These are phyloP conservation scores for Trichoderma sp. DNA, from an alignment of 2,329 filamentous ascomycete species.

Conservation along the genomic window DNA sequence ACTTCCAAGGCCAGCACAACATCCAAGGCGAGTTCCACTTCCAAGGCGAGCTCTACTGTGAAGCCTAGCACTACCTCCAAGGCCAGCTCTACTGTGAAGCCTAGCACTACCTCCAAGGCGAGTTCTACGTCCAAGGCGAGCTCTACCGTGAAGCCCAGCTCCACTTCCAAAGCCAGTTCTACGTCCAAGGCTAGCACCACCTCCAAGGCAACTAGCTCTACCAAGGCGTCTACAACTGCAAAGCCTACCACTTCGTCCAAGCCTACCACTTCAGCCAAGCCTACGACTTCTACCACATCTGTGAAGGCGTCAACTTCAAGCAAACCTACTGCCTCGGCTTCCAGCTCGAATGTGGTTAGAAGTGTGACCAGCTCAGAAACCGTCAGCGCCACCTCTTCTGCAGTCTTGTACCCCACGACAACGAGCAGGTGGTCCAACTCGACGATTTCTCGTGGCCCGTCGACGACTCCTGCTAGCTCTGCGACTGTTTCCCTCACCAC, in stretches of 20 bases:
- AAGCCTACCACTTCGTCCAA: background rate
- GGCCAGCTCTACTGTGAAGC: background rate
- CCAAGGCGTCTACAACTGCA: background rate
- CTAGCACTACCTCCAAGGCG: background rate
- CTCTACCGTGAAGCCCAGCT: background rate
- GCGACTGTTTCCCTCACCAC: slow-evolving; percentile 26
- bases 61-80: background rate
- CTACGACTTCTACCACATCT: slow-evolving; percentile 10
- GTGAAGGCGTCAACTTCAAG: slow-evolving; percentile 10
- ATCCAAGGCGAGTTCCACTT: background rate
- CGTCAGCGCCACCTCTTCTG: background rate
- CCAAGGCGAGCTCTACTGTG: background rate
- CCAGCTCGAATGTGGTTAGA: background rate
- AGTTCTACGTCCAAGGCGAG: background rate
- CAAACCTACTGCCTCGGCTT: background rate
- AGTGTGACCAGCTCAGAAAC: background rate
- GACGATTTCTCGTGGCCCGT: slow-evolving; percentile 9
- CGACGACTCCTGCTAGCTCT: slow-evolving; percentile 2
- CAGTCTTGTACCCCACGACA: slow-evolving; percentile 6
- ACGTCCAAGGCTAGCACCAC: background rate
- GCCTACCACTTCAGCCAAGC: background rate
- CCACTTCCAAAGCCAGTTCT: background rate
- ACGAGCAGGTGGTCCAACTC: slow-evolving; percentile 20
- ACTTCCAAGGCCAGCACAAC: background rate
- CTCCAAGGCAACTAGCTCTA: slow-evolving; percentile 8